Conservation (phyloP, 176 grass and related monocot genomes). For the Urochloa ruziziensis region DNA sequence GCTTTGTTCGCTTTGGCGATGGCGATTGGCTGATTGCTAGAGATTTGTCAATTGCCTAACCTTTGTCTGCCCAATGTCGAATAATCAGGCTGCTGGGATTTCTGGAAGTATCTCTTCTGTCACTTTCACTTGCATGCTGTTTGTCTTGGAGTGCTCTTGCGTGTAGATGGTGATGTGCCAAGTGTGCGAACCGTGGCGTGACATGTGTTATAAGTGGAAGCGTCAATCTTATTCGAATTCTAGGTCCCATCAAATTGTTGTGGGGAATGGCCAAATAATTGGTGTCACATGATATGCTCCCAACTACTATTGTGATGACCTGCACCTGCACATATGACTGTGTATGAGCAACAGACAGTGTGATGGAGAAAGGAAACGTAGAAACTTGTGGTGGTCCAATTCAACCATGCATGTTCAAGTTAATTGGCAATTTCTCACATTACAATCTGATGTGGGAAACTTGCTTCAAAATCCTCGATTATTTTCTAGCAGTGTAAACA, state of each 20-base stretch:
- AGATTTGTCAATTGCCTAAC: constrained; percentile 33
- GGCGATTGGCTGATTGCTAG: background rate
- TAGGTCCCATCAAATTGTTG: background rate
- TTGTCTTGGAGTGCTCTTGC: background rate
- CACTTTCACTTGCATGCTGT: background rate
- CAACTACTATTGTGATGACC: background rate
- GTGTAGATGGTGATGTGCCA: background rate
- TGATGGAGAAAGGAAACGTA: background rate
- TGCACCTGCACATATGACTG: too few species aligned
- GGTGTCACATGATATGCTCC: too few species aligned
- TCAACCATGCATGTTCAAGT: background rate
- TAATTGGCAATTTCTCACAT: background rate
- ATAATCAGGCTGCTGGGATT: background rate
- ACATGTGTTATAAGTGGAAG: background rate
- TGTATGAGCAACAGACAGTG: background rate
- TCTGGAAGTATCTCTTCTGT: constrained; percentile 30
- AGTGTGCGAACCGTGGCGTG: background rate
- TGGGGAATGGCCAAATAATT: background rate
- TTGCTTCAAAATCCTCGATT: background rate
- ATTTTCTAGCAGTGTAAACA: background rate
- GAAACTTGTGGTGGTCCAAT: background rate
- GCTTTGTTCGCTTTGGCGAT: constrained; percentile 5
- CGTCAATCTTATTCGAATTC: background rate
- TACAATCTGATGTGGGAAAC: background rate
- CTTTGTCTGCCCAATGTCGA: constrained; percentile 26